phyloP scores from a whole-genome alignment of 2,329 filamentous ascomycete species.

The Sporothrix sp. region DNA sequence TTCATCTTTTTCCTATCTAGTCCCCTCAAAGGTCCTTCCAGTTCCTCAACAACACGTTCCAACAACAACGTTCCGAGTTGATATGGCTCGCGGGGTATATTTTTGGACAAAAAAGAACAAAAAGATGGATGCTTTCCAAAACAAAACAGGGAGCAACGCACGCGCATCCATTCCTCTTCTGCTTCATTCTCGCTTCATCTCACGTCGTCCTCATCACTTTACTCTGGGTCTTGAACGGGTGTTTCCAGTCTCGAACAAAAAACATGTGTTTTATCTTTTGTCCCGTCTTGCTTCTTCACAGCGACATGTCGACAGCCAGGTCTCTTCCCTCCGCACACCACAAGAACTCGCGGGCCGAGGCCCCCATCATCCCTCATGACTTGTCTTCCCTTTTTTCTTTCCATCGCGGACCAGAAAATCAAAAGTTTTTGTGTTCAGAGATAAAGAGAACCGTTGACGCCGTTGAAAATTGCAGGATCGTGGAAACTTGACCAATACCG shows the following conservation, averaged over 20 bases:
- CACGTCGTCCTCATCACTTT: too few relatives aligned
- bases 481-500: conserved; percentile 15
- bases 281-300: too few relatives aligned
- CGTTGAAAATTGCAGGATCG: conserved; percentile 17
- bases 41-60: neutral
- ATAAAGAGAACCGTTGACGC: conserved; percentile 23
- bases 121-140: neutral
- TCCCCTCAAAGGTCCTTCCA: too few relatives aligned
- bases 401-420: conserved; percentile 22
- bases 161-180: too few relatives aligned
- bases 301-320: neutral
- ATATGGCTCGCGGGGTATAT: too few relatives aligned
- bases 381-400: conserved; percentile 16
- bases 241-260: neutral
- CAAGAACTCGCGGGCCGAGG: neutral
- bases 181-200: conserved; percentile 2
- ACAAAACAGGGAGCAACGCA: too few relatives aligned
- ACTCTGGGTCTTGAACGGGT: too few relatives aligned
- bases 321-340: neutral
- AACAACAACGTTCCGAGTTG: neutral
- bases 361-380: conserved; percentile 10
- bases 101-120: neutral
- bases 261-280: conserved; percentile 4
- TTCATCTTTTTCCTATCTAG: neutral
- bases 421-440: conserved; percentile 13